phyloP scores from a whole-genome alignment of 768 basidiomycete genomes.

The Termitomyces sp. region DNA sequence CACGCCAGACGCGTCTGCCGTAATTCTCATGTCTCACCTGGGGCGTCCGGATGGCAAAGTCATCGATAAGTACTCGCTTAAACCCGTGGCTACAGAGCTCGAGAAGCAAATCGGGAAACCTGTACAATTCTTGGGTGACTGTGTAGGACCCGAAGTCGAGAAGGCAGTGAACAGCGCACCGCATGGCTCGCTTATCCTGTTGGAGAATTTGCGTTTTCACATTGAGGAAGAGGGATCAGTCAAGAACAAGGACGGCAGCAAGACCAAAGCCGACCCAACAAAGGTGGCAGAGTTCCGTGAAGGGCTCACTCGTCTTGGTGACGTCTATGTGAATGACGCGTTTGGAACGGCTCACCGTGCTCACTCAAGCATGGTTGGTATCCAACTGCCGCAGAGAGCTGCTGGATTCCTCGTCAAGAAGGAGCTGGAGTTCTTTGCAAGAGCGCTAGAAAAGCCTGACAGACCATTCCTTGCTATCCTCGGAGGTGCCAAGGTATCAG shows the following conservation, averaged over 20 bases:
- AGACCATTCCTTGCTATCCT: constrained; percentile 97
- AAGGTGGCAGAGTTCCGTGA: constrained; percentile 82
- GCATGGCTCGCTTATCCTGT: constrained; percentile 72
- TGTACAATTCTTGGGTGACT: constrained; percentile 81
- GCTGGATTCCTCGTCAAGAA: constrained; percentile 98
- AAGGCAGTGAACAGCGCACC: constrained; percentile 63
- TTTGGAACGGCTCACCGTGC: constrained; percentile 99
- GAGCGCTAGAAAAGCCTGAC: constrained; percentile 92
- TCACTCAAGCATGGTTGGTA: constrained; percentile 98
- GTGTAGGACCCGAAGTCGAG: constrained; percentile 84
- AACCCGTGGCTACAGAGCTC: constrained; percentile 79
- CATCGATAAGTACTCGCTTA: constrained; percentile 85
- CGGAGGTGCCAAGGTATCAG: constrained; percentile 97
- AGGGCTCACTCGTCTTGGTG: constrained; percentile 84
- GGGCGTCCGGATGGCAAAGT: constrained; percentile 94
- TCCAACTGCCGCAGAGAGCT: constrained; percentile 87
- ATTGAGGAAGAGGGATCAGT: constrained; percentile 95
- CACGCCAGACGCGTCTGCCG: constrained; percentile 63
- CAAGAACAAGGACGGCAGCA: constrained; percentile 91
- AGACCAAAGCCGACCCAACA: constrained; percentile 87
- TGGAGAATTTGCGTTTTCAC: constrained; percentile 98
- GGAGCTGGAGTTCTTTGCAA: constrained; percentile 98
- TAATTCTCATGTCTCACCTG: constrained; percentile 96
- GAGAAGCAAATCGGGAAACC: constrained; percentile 64
- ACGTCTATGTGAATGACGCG: constrained; percentile 97